These are phyloP conservation scores for Metschnikowia noctiluminum DNA, from an alignment of 805 yeast genomes.

Conservation along the genomic window DNA sequence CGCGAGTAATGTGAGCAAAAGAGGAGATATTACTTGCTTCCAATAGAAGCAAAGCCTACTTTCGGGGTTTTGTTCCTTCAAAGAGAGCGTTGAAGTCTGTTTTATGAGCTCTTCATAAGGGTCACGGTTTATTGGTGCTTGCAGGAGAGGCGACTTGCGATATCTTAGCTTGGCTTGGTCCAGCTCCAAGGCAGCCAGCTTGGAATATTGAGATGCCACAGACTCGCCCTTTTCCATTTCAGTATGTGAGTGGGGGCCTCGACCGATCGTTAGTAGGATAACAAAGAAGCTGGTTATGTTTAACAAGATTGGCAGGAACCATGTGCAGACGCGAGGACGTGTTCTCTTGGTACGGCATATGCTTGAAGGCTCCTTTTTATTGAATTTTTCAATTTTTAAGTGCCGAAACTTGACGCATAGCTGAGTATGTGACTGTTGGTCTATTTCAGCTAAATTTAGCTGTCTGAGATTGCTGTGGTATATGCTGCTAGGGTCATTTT, in stretches of 20 bases:
- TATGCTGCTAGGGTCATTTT: no score
- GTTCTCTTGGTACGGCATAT: not conserved
- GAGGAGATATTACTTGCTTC: conserved; percentile 8
- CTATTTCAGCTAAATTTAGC: no score
- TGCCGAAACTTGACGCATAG: not conserved
- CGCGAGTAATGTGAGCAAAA: conserved; percentile 13
- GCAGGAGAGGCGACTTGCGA: not conserved
- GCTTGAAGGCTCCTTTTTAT: no score
- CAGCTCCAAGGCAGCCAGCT: not conserved
- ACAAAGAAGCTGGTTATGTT: no score
- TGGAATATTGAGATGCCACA: not conserved
- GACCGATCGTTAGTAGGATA: not conserved
- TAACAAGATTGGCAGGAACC: no score
- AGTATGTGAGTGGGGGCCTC: not conserved
- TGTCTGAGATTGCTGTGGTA: no score
- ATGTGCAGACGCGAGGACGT: not conserved
- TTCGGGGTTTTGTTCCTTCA: conserved; percentile 5
- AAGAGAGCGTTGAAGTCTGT: conserved; percentile 16
- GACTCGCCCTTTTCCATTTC: conserved; percentile 6
- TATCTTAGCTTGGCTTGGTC: not conserved
- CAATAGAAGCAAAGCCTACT: not conserved
- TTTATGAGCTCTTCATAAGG: conserved; percentile 16
- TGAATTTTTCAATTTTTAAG: not conserved
- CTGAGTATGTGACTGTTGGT: no score
- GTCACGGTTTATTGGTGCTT: not conserved